A percentile compares a stretch with the other conserved stretches of the same genome.
Evolutionary conservation across 176 grass and related monocot species (phyloP).

Genomic region (Triticum urartu): DNA sequence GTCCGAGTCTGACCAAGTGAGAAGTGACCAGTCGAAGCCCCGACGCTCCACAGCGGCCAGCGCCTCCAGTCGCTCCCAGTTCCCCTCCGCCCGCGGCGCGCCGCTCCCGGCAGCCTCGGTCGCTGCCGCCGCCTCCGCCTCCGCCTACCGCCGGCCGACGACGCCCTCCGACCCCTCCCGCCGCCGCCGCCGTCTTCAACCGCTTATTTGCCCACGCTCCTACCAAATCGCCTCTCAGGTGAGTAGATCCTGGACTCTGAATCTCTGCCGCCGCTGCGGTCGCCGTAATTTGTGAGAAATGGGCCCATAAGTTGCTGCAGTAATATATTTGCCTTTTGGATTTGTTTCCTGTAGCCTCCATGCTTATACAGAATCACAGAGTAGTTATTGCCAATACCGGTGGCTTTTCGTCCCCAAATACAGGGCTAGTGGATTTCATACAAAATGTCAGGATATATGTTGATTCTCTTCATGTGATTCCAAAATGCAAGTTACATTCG

Average conservation of each 20-base stretch:
- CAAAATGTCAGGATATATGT: neutral
- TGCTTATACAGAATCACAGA: neutral
- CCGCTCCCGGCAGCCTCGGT: neutral
- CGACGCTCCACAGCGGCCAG: neutral
- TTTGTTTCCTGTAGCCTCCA: neutral
- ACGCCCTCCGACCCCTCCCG: neutral
- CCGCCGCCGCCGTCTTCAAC: neutral
- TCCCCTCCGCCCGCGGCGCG: neutral
- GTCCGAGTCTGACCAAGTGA: neutral
- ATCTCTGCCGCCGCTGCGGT: neutral
- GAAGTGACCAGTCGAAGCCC: neutral
- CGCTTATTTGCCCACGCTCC: neutral
- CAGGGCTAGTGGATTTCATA: neutral
- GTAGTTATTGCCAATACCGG: neutral
- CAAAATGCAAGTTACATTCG: neutral
- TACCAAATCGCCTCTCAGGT: neutral
- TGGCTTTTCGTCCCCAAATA: neutral
- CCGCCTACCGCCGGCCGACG: neutral
- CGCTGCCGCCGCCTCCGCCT: neutral
- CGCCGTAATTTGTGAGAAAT: neutral
- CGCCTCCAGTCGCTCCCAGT: neutral
- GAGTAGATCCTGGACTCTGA: neutral
- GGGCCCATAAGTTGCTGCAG: neutral
- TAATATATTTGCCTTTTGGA: neutral
- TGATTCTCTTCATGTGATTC: neutral